A percentile compares a stretch with the other conserved stretches of the same genome.
Conservation (phyloP, 2,329 filamentous ascomycete species). For the Aspergillus candidus region DNA sequence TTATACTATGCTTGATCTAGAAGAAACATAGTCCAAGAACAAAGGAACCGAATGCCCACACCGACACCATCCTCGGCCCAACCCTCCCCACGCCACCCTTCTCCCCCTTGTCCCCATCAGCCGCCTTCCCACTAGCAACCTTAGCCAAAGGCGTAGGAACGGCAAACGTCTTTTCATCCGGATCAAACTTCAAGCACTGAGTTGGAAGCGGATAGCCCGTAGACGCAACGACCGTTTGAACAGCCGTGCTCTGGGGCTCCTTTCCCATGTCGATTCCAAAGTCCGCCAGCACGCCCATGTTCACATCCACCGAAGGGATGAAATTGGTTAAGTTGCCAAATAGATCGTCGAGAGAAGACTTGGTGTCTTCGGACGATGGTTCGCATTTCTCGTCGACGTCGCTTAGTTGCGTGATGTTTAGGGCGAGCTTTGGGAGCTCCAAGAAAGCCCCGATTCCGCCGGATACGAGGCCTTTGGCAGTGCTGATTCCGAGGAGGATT, state of each 20-base stretch:
- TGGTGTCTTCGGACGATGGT: not conserved
- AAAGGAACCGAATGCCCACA: too few species aligned
- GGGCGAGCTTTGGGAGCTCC: constrained; percentile 15
- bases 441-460: constrained; percentile 19
- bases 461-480: constrained; percentile 4
- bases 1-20: too few species aligned
- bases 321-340: constrained; percentile 14
- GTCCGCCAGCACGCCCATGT: constrained; percentile 13
- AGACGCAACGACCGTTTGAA: constrained; percentile 5
- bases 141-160: not conserved
- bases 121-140: not conserved
- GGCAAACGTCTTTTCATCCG: constrained; percentile 1
- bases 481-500: constrained; percentile 15
- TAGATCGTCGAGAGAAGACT: constrained; percentile 2
- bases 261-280: constrained; percentile 11
- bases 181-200: constrained; percentile 15
- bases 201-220: constrained; percentile 13
- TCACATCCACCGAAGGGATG: constrained; percentile 14
- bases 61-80: too few species aligned
- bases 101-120: not conserved
- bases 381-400: constrained; percentile 17
- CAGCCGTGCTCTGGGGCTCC: not conserved
- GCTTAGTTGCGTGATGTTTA: constrained; percentile 15
- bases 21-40: too few species aligned
- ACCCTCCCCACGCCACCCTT: not conserved